A percentile compares a stretch with the other conserved stretches of the same genome.
phyloP scores from a whole-genome alignment of 352 stramenopile genomes.

The Phytophthora vignae region DNA sequence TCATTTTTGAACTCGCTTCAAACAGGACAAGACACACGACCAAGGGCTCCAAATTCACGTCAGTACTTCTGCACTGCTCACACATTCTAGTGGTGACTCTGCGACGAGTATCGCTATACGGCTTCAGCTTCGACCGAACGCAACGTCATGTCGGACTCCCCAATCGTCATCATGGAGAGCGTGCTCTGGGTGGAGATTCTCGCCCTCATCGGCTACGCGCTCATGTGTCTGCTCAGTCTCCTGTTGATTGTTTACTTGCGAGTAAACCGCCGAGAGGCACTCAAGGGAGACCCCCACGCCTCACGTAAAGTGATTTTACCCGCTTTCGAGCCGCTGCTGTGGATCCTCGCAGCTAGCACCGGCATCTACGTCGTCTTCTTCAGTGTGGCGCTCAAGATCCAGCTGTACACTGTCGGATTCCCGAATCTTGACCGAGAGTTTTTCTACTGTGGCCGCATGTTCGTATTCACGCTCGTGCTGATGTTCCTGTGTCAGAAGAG shows the following conservation, averaged over 20 bases:
- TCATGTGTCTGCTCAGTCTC: slow-evolving; percentile 43
- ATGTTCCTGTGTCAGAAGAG: slow-evolving; percentile 64
- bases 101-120: background rate
- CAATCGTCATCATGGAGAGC: slow-evolving; percentile 5
- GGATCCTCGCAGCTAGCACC: slow-evolving; percentile 35
- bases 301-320: slow-evolving; percentile 55
- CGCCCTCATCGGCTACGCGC: slow-evolving; percentile 36
- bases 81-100: background rate
- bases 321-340: slow-evolving; percentile 57
- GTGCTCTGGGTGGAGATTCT: slow-evolving; percentile 34
- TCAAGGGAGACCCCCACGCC: slow-evolving; percentile 41
- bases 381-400: slow-evolving; percentile 32
- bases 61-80: background rate
- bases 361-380: slow-evolving; percentile 50
- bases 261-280: slow-evolving; percentile 37
- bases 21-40: background rate
- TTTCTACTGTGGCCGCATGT: slow-evolving; percentile 54
- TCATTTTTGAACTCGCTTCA: slow-evolving; percentile 17
- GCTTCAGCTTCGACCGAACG: background rate
- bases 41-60: background rate
- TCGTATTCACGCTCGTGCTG: slow-evolving; percentile 53
- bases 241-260: slow-evolving; percentile 46
- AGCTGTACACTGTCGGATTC: slow-evolving; percentile 33
- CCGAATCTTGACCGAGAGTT: slow-evolving; percentile 34
- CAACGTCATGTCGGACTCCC: background rate